phyloP scores from a whole-genome alignment of 495 filamentous ascomycete genomes.

The Talaromyces wortmannii region DNA sequence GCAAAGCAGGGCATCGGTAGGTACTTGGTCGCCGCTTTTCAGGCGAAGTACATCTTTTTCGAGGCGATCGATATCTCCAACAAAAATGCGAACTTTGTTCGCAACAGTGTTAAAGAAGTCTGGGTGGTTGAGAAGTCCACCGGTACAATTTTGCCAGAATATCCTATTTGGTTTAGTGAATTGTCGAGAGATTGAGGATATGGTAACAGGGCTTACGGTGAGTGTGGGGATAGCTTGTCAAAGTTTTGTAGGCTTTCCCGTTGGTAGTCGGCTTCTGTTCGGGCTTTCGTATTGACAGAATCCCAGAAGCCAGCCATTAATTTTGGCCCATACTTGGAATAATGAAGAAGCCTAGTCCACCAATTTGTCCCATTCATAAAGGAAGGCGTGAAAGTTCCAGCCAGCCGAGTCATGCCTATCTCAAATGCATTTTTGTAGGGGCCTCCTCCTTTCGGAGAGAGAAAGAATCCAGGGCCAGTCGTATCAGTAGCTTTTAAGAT shows the following conservation, averaged over 20 bases:
- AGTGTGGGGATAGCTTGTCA: neutral
- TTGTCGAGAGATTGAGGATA: neutral
- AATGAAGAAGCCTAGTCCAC: neutral
- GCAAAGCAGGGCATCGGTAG: slow-evolving; percentile 27
- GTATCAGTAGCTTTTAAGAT: slow-evolving; percentile 31
- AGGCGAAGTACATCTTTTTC: slow-evolving; percentile 11
- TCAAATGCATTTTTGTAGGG: neutral
- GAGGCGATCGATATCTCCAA: slow-evolving; percentile 18
- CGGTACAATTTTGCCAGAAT: slow-evolving; percentile 29
- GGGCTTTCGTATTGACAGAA: neutral
- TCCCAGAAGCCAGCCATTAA: neutral
- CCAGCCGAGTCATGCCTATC: neutral
- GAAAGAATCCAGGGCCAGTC: slow-evolving; percentile 13
- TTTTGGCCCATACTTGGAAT: neutral
- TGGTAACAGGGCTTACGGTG: neutral
- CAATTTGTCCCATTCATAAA: slow-evolving; percentile 1
- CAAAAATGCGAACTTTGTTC: slow-evolving; percentile 25
- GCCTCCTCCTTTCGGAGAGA: neutral
- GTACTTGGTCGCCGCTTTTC: slow-evolving; percentile 15
- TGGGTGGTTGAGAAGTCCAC: slow-evolving; percentile 21
- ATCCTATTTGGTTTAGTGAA: slow-evolving; percentile 13
- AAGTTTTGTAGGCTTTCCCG: neutral
- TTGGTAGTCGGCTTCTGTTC: neutral
- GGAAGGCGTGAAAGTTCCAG: neutral
- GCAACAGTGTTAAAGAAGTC: slow-evolving; percentile 34